phyloP scores from a whole-genome alignment of 2,329 filamentous ascomycete genomes.

The Exophiala calicioides region DNA sequence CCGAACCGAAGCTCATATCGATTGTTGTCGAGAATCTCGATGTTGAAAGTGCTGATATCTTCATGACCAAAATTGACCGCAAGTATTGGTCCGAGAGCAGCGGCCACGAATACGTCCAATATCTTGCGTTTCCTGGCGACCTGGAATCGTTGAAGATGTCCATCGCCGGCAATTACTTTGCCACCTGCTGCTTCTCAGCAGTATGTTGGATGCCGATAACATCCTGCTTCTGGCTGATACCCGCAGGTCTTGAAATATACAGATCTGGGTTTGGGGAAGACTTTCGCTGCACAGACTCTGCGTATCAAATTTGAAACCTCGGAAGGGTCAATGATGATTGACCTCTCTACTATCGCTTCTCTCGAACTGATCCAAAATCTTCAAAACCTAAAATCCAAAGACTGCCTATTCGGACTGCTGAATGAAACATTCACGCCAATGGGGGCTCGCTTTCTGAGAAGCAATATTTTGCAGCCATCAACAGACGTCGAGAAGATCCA shows the following conservation, averaged over 20 bases:
- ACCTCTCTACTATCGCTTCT: slow-evolving; percentile 80
- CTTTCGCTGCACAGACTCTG: slow-evolving; percentile 76
- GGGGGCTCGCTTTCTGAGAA: slow-evolving; percentile 79
- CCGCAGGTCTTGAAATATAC: slow-evolving; percentile 76
- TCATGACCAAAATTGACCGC: slow-evolving; percentile 68
- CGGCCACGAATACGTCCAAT: slow-evolving; percentile 75
- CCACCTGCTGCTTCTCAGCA: slow-evolving; percentile 80
- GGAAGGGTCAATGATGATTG: slow-evolving; percentile 94
- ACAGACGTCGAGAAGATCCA: slow-evolving; percentile 69
- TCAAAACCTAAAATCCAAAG: slow-evolving; percentile 72
- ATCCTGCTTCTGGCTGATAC: slow-evolving; percentile 15
- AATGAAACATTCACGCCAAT: slow-evolving; percentile 86
- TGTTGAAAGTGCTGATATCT: slow-evolving; percentile 40
- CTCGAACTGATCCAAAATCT: slow-evolving; percentile 90
- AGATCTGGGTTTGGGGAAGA: slow-evolving; percentile 66
- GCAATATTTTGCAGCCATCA: slow-evolving; percentile 84
- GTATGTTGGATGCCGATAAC: slow-evolving; percentile 53
- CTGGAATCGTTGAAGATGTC: slow-evolving; percentile 78
- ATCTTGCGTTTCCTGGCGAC: slow-evolving; percentile 77
- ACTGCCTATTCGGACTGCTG: slow-evolving; percentile 80
- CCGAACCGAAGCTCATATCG: slow-evolving; percentile 71
- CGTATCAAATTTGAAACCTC: slow-evolving; percentile 84
- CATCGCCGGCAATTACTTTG: slow-evolving; percentile 80
- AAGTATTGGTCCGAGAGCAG: slow-evolving; percentile 79
- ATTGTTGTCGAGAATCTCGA: slow-evolving; percentile 73